A percentile compares a stretch with the other conserved stretches of the same genome.
phyloP scores from a whole-genome alignment of 305 asterid species.

The Withania somnifera region DNA sequence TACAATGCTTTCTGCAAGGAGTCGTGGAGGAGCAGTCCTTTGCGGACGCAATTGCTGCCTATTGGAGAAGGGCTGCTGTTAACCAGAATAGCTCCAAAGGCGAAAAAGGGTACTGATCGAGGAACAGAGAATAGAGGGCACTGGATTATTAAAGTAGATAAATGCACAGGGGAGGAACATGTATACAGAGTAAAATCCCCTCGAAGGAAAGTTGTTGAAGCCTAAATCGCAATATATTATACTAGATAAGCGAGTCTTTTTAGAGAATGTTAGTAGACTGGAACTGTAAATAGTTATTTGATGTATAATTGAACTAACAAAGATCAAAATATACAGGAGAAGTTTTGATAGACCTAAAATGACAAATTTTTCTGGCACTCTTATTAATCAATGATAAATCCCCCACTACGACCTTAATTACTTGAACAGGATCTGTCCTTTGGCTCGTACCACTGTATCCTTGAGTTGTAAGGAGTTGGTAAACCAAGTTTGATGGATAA shows the following conservation, averaged over 20 bases:
- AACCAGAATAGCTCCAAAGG: conserved; percentile 29
- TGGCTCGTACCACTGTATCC: not conserved
- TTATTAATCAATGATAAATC: not conserved
- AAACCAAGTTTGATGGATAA: not conserved
- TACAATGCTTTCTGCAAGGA: conserved; percentile 66
- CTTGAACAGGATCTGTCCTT: not conserved
- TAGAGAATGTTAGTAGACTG: not conserved
- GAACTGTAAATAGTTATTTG: not conserved
- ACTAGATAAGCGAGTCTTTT: not conserved
- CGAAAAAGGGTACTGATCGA: conserved; percentile 6
- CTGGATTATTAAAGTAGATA: conserved; percentile 74
- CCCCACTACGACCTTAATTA: not conserved
- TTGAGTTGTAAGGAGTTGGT: not conserved
- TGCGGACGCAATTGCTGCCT: conserved; percentile 54
- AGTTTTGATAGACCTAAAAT: not conserved
- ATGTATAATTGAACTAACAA: not conserved
- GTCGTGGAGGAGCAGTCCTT: conserved; percentile 46
- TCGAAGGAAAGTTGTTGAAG: conserved; percentile 12
- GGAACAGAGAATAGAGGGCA: conserved; percentile 14
- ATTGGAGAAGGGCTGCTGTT: conserved; percentile 69
- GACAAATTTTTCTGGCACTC: not conserved
- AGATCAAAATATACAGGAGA: not conserved
- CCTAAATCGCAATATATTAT: conserved; percentile 1
- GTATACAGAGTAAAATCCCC: conserved; percentile 57
- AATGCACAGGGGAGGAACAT: conserved; percentile 80